Evolutionary conservation across 2,329 filamentous ascomycete genomes (phyloP).

Genomic region (Penicillium janthinellum): DNA sequence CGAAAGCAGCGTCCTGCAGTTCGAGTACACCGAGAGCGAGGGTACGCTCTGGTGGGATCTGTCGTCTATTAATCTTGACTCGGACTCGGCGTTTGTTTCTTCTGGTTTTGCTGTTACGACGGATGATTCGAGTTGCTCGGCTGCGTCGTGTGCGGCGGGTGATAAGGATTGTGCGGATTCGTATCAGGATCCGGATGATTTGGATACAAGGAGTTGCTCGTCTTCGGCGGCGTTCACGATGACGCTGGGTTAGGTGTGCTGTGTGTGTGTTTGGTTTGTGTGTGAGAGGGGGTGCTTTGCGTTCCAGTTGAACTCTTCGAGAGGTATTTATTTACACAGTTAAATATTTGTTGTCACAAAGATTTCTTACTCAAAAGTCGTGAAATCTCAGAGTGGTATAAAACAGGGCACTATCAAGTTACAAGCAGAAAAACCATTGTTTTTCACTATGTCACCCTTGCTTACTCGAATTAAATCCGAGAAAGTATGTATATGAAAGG

Average conservation of each 20-base stretch:
- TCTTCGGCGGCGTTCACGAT: constrained; percentile 41
- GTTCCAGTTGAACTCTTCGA: background rate
- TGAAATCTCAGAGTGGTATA: too few relatives aligned
- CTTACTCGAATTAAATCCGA: background rate
- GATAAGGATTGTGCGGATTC: constrained; percentile 28
- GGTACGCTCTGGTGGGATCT: constrained; percentile 35
- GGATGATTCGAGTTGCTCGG: constrained; percentile 24
- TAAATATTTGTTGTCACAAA: background rate
- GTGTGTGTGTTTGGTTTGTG: background rate
- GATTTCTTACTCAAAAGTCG: too few relatives aligned
- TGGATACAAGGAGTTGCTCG: constrained; percentile 29
- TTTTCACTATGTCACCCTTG: background rate
- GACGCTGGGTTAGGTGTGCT: constrained; percentile 27
- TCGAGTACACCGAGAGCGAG: constrained; percentile 35
- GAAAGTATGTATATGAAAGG: background rate
- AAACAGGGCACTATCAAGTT: background rate
- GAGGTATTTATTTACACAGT: background rate
- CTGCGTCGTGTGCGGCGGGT: constrained; percentile 29
- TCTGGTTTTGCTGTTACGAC: constrained; percentile 32
- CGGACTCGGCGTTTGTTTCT: constrained; percentile 22
- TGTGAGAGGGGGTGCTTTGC: background rate
- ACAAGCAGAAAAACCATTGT: background rate
- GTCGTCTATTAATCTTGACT: constrained; percentile 33
- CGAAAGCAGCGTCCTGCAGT: constrained; percentile 31
- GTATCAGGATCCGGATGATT: constrained; percentile 34